Conservation (phyloP, 768 basidiomycete species). For the Cytidiella melzeri region DNA sequence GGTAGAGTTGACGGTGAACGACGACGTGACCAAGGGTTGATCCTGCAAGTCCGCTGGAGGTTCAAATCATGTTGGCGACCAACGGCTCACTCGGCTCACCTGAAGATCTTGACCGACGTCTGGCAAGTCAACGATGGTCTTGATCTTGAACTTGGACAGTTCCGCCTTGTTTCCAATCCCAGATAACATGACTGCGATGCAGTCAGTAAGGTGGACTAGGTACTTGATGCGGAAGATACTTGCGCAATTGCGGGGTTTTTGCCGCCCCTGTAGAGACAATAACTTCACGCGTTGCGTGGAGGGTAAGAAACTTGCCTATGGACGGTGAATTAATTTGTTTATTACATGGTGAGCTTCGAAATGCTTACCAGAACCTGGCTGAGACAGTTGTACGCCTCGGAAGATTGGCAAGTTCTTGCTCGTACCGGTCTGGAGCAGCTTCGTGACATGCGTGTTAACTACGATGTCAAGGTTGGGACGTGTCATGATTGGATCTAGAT, state of each 20-base stretch:
- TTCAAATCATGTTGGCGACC: constrained; percentile 36
- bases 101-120: neutral
- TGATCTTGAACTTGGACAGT: neutral
- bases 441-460: constrained; percentile 16
- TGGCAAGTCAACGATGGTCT: neutral
- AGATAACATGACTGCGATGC: constrained; percentile 10
- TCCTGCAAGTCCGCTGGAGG: constrained; percentile 39
- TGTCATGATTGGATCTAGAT: constrained; percentile 7
- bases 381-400: constrained; percentile 5
- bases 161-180: neutral
- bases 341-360: neutral
- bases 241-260: constrained; percentile 28
- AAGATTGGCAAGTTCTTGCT: neutral
- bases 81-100: constrained; percentile 33
- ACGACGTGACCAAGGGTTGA: constrained; percentile 6
- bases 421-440: constrained; percentile 7
- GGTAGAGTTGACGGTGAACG: constrained; percentile 12
- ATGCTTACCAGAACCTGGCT: neutral
- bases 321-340: neutral
- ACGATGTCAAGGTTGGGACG: constrained; percentile 17
- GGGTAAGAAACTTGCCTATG: constrained; percentile 5
- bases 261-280: constrained; percentile 17
- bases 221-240: constrained; percentile 16
- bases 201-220: constrained; percentile 27
- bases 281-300: constrained; percentile 26